Base-by-base conservation (phyloP, 345 rosid species). In the Brassica incana region DNA sequence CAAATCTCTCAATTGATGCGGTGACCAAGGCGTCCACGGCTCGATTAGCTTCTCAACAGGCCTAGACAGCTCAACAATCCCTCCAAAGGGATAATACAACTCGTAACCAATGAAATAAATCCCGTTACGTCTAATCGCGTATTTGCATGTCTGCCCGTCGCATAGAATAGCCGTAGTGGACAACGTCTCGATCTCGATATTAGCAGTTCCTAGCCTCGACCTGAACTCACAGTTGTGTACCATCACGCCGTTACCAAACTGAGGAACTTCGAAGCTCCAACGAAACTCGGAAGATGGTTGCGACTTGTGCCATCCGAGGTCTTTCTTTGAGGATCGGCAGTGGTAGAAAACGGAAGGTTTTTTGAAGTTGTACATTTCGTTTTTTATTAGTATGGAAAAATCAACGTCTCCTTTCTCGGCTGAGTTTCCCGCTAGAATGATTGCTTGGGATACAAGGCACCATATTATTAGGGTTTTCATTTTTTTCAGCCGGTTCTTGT, bases 11-110 rank as follows among this genome's bases (percentile, higher is more conserved):
- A 79, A 2, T 16, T 79, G 82, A 14, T 67, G 74, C 5, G 82
- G 82, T 6, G 78, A 73, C 78, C 78, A 79, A 32, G 74, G 69
- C 69, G 68, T 68, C 78, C 82, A 79, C 29, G 82, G 82, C 58
- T 79, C 74, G 11, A 79, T 64, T 1, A 79, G 69, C 65, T 79
- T 79, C 74, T 79, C 65, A 0, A 61, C 82, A 0, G 82, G 78
- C 33, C 78, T 79, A 8, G 65, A 68, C 29, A 79, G 6, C 9
- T 79, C 82, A 3, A 79, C 4, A 62, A 20, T 59, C 33, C 56
- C 25, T 45, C 71, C 75, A 23, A 79, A 68, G 36, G 82, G 82
- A 23, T 36, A 73, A 79, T 79, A 79, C 69, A 79, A 59, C 78
- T 79, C 82, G 3, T 79, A 40, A 6, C 82, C 82, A 27, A 74